These are phyloP conservation scores for Claviceps quebecensis DNA, from an alignment of 2,329 filamentous ascomycete species.

Conservation along the genomic window DNA sequence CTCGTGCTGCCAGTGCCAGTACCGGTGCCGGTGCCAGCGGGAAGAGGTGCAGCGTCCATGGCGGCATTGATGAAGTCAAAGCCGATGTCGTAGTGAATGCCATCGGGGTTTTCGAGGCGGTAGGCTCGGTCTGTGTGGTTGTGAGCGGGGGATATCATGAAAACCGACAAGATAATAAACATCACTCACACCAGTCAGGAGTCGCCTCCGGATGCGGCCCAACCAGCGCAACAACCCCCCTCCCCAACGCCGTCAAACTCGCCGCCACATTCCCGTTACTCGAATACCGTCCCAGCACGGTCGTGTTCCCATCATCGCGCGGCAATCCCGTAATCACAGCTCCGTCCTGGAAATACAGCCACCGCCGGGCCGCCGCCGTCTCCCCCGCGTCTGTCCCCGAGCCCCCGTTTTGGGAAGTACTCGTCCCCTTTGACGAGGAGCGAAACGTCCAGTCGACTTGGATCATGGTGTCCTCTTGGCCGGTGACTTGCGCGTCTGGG, in stretches of 20 bases:
- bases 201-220: conserved; percentile 15
- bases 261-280: conserved; percentile 12
- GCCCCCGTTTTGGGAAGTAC: not conserved
- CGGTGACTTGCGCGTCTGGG: conserved; percentile 8
- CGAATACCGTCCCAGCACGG: conserved; percentile 12
- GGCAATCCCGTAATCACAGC: conserved; percentile 8
- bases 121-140: conserved; percentile 3
- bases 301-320: not conserved
- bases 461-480: conserved; percentile 10
- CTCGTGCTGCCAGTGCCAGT: not conserved
- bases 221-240: conserved; percentile 13
- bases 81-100: conserved; percentile 11
- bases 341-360: conserved; percentile 16
- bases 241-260: conserved; percentile 10
- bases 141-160: not conserved
- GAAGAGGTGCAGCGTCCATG: conserved; percentile 2
- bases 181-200: conserved; percentile 11
- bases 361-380: conserved; percentile 7
- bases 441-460: conserved; percentile 14
- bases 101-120: conserved; percentile 11
- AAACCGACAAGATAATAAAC: no score
- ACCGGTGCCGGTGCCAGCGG: not conserved
- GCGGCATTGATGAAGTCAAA: conserved; percentile 12
- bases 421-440: not conserved
- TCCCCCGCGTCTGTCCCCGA: conserved; percentile 6